phyloP scores from a whole-genome alignment of 306 rosid species.

The Ormosia emarginata region DNA sequence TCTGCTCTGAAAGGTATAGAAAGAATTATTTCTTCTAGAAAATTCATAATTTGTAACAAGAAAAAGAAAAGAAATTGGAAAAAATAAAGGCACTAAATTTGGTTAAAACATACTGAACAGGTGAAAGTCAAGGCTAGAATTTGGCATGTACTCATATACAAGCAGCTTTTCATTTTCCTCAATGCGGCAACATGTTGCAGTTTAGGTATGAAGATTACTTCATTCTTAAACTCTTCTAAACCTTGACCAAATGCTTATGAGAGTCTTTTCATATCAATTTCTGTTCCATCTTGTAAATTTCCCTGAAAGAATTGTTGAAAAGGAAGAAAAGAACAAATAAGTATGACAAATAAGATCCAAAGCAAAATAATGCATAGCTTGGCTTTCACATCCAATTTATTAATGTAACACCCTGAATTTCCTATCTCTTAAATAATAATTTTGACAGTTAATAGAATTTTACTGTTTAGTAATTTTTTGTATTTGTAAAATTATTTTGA shows the following conservation, averaged over 20 bases:
- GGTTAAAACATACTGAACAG: conserved; percentile 39
- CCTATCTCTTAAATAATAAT: too few species aligned
- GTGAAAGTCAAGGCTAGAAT: conserved; percentile 46
- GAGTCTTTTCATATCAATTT: conserved; percentile 59
- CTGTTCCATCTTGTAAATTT: conserved; percentile 44
- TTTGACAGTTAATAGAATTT: too few species aligned
- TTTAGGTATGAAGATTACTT: conserved; percentile 51
- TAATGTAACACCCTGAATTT: too few species aligned
- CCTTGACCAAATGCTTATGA: conserved; percentile 57
- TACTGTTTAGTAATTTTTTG: too few species aligned
- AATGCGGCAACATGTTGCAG: conserved; percentile 57
- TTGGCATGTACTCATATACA: conserved; percentile 58
- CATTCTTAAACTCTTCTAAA: conserved; percentile 53
- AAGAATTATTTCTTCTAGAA: background rate
- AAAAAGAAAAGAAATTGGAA: background rate
- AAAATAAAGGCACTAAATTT: background rate
- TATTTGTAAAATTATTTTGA: too few species aligned
- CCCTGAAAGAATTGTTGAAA: conserved; percentile 40
- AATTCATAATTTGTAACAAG: background rate
- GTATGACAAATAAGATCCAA: background rate
- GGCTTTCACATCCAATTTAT: background rate
- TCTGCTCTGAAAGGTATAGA: background rate
- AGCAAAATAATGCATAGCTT: background rate
- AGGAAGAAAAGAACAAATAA: background rate
- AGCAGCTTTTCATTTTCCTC: conserved; percentile 60